Evolutionary conservation across 2,329 filamentous ascomycete genomes (phyloP).

Genomic region (Neopestalotiopsis clavispora): DNA sequence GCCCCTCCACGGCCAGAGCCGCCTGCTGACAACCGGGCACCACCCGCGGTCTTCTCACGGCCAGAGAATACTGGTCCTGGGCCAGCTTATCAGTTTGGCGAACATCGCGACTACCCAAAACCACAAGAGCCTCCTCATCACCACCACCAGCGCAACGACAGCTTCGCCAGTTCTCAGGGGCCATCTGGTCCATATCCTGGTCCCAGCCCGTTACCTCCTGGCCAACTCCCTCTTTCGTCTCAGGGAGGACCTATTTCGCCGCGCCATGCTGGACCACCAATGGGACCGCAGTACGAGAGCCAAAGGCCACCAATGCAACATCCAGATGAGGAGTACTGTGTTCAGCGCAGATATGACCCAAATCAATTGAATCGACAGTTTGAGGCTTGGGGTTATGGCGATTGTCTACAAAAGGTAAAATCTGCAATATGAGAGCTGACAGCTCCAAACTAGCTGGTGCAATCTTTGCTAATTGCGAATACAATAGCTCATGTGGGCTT

Average conservation of each 20-base stretch:
- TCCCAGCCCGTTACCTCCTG: conserved; percentile 51
- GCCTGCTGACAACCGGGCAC: conserved; percentile 30
- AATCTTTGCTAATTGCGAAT: not conserved
- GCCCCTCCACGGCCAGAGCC: conserved; percentile 32
- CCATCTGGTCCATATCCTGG: conserved; percentile 46
- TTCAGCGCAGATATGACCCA: conserved; percentile 48
- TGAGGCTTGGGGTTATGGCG: conserved; percentile 58
- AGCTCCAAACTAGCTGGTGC: conserved; percentile 11
- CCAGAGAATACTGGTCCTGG: conserved; percentile 27
- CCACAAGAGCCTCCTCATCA: conserved; percentile 25
- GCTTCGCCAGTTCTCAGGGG: conserved; percentile 35
- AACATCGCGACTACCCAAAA: conserved; percentile 33
- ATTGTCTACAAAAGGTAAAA: conserved; percentile 56
- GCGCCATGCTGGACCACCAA: conserved; percentile 48
- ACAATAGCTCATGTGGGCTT: conserved; percentile 53
- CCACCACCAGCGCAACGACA: conserved; percentile 22
- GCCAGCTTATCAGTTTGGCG: conserved; percentile 31
- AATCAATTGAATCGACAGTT: conserved; percentile 51
- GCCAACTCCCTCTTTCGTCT: conserved; percentile 43
- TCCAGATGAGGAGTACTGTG: conserved; percentile 50
- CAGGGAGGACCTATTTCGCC: conserved; percentile 54
- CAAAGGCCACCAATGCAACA: conserved; percentile 48
- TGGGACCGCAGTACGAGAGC: conserved; percentile 50
- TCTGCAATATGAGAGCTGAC: conserved; percentile 8
- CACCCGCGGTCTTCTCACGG: conserved; percentile 30